These are phyloP conservation scores for Chaetomium tenue DNA, from an alignment of 495 filamentous ascomycete species.

Conservation along the genomic window DNA sequence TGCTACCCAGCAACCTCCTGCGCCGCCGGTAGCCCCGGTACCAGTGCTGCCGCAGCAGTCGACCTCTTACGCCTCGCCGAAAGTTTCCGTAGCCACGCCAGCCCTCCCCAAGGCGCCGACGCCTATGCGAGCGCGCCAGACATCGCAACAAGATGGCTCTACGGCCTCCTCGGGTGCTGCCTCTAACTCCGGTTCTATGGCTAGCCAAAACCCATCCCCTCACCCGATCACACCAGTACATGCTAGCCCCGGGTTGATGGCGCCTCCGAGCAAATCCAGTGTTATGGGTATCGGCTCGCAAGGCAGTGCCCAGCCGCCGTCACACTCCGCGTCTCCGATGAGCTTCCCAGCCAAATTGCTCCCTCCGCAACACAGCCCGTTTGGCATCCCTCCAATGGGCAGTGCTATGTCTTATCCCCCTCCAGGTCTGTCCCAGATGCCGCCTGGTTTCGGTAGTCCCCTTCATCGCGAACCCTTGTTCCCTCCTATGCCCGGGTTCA, in stretches of 20 bases:
- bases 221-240: constrained; percentile 56
- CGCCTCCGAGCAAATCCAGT: constrained; percentile 45
- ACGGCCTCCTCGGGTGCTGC: constrained; percentile 61
- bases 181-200: constrained; percentile 47
- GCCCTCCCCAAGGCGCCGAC: constrained; percentile 79
- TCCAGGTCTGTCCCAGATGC: constrained; percentile 36
- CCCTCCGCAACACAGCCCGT: constrained; percentile 42
- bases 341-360: constrained; percentile 33
- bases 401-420: constrained; percentile 36
- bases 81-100: constrained; percentile 73
- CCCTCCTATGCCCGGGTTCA: constrained; percentile 48
- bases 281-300: constrained; percentile 16
- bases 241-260: constrained; percentile 55
- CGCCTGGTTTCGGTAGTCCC: constrained; percentile 45
- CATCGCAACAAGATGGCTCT: constrained; percentile 78
- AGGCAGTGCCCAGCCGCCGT: constrained; percentile 21
- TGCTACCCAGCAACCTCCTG: constrained; percentile 27
- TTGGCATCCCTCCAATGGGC: constrained; percentile 38
- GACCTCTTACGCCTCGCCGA: constrained; percentile 66
- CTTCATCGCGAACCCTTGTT: constrained; percentile 30
- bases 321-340: constrained; percentile 30
- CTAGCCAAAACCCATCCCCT: constrained; percentile 67
- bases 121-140: constrained; percentile 68
- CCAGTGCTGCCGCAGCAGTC: constrained; percentile 52
- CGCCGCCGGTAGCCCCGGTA: constrained; percentile 50